Conservation (phyloP, 495 filamentous ascomycete species). For the Aspergillus sclerotiicarbonarius region DNA sequence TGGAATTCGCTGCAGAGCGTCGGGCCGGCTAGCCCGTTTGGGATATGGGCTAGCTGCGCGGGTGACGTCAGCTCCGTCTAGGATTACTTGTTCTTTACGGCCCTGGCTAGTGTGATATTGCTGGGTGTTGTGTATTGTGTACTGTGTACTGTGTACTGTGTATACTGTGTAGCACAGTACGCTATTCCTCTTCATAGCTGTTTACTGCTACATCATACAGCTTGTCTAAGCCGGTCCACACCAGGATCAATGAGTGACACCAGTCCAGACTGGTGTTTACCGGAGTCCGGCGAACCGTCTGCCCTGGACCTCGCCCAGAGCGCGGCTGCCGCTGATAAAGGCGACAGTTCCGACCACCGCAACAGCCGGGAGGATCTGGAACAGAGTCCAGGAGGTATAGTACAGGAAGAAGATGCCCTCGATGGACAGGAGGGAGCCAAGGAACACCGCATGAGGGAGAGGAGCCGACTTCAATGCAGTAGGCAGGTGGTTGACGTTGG, state of each 20-base stretch:
- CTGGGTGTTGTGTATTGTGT: no score
- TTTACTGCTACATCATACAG: not conserved
- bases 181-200: not conserved
- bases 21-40: slow-evolving; percentile 18
- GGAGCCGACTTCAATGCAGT: slow-evolving; percentile 72
- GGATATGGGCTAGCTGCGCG: slow-evolving; percentile 10
- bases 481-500: slow-evolving; percentile 75
- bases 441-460: slow-evolving; percentile 75
- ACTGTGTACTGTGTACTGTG: no score
- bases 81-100: not conserved
- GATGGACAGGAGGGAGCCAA: slow-evolving; percentile 78
- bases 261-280: slow-evolving; percentile 37
- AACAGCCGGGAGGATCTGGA: slow-evolving; percentile 78
- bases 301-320: slow-evolving; percentile 87
- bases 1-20: slow-evolving; percentile 11
- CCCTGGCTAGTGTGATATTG: no score
- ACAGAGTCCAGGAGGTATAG: slow-evolving; percentile 90
- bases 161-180: no score
- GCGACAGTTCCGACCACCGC: slow-evolving; percentile 64
- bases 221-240: not conserved
- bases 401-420: slow-evolving; percentile 94
- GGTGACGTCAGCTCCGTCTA: slow-evolving; percentile 24
- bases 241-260: not conserved
- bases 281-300: slow-evolving; percentile 78
- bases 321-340: slow-evolving; percentile 87